phyloP scores from a whole-genome alignment of 345 rosid species.

The Combretum micranthum region DNA sequence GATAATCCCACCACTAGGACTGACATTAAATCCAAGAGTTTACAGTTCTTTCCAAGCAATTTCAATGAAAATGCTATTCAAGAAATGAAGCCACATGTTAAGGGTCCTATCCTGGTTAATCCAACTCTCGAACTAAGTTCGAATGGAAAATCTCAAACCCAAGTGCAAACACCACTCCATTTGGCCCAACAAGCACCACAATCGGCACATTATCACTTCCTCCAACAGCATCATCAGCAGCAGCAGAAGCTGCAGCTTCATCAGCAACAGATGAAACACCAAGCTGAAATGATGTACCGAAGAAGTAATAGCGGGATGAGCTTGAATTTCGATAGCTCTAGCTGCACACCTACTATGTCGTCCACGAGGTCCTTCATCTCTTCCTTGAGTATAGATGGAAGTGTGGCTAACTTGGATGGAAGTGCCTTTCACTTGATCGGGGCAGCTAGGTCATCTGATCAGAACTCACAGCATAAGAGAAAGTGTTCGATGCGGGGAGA shows the following conservation, averaged over 20 bases:
- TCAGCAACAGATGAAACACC: constrained; percentile 60
- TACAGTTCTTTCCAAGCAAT: constrained; percentile 37
- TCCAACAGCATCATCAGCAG: constrained; percentile 50
- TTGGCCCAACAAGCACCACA: constrained; percentile 35
- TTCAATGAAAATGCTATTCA: constrained; percentile 19
- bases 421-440: constrained; percentile 54
- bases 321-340: constrained; percentile 69
- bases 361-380: constrained; percentile 68
- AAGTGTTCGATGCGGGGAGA: constrained; percentile 59
- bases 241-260: constrained; percentile 41
- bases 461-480: constrained; percentile 60
- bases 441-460: constrained; percentile 51
- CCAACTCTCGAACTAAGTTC: constrained; percentile 11
- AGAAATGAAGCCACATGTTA: constrained; percentile 8
- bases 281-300: constrained; percentile 68
- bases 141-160: constrained; percentile 10
- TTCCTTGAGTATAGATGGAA: constrained; percentile 68
- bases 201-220: constrained; percentile 31
- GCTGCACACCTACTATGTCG: constrained; percentile 71
- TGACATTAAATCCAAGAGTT: constrained; percentile 31
- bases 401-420: constrained; percentile 55
- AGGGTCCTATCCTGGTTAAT: constrained; percentile 4
- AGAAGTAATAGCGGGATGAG: constrained; percentile 55
- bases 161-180: constrained; percentile 34
- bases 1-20: constrained; percentile 36